A percentile compares a stretch with the other conserved stretches of the same genome.
Evolutionary conservation across 352 stramenopile genomes (phyloP).

Genomic region (Globisporangium splendens): DNA sequence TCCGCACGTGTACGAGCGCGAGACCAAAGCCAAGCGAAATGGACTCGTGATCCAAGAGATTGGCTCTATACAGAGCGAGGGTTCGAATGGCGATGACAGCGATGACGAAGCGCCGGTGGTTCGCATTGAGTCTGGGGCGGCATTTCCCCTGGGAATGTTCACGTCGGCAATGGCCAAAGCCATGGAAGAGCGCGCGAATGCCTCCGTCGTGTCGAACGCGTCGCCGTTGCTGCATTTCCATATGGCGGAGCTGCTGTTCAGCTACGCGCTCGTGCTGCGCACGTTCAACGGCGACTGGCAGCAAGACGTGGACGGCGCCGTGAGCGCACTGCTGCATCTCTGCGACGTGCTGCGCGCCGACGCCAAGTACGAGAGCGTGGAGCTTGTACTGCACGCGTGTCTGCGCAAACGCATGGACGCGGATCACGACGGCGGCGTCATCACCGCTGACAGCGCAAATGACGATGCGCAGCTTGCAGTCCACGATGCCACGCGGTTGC

Average conservation of each 20-base stretch:
- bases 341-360: conserved; percentile 47
- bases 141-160: conserved; percentile 50
- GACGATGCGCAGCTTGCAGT: conserved; percentile 33
- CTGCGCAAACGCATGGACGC: conserved; percentile 23
- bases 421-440: conserved; percentile 6
- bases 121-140: conserved; percentile 22
- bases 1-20: conserved; percentile 39
- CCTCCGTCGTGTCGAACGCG: conserved; percentile 14
- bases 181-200: conserved; percentile 32
- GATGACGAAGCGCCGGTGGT: conserved; percentile 10
- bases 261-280: conserved; percentile 66
- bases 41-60: conserved; percentile 55
- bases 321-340: conserved; percentile 38
- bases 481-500: conserved; percentile 36
- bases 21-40: conserved; percentile 36
- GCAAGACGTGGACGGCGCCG: conserved; percentile 51
- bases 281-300: conserved; percentile 76
- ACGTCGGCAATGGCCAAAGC: conserved; percentile 26
- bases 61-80: not conserved
- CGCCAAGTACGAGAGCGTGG: conserved; percentile 40
- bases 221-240: conserved; percentile 52
- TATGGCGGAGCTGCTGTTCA: conserved; percentile 64
- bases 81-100: conserved; percentile 5
- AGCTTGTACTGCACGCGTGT: conserved; percentile 42
- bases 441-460: not conserved